These are phyloP conservation scores for Podaxis sp. DNA, from an alignment of 768 basidiomycete genomes.

Conservation along the genomic window DNA sequence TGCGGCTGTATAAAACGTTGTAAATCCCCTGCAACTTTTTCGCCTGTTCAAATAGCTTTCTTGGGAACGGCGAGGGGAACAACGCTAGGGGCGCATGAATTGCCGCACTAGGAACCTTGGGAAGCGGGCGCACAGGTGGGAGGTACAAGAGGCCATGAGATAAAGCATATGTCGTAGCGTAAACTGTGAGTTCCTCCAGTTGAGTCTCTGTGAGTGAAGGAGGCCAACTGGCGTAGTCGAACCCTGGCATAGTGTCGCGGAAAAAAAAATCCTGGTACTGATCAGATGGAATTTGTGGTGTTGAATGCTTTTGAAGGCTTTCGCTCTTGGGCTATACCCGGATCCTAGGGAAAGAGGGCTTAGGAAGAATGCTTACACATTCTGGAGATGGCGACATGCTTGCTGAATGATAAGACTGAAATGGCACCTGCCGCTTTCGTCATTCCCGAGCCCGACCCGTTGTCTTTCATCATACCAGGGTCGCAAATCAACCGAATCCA, in stretches of 20 bases:
- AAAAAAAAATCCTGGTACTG: not conserved
- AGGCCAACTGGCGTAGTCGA: slow-evolving; percentile 69
- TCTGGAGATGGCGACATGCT: slow-evolving; percentile 14
- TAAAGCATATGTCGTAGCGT: slow-evolving; percentile 82
- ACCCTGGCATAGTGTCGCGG: slow-evolving; percentile 22
- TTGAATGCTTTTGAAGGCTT: not conserved
- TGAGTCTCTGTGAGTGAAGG: slow-evolving; percentile 62
- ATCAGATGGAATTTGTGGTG: not conserved
- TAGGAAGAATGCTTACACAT: slow-evolving; percentile 11
- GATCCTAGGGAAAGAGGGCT: not conserved
- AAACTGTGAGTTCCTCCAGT: slow-evolving; percentile 54
- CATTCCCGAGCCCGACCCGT: not conserved
- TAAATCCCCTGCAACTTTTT: slow-evolving; percentile 70
- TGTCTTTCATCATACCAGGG: not conserved
- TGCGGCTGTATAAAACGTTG: slow-evolving; percentile 81
- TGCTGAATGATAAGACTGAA: slow-evolving; percentile 13
- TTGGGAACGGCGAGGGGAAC: slow-evolving; percentile 85
- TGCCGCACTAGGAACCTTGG: slow-evolving; percentile 59
- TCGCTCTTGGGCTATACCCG: not conserved
- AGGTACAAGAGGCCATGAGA: slow-evolving; percentile 85
- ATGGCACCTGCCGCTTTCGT: slow-evolving; percentile 4
- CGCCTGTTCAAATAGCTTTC: slow-evolving; percentile 65
- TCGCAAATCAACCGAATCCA: not conserved
- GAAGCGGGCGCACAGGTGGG: slow-evolving; percentile 50
- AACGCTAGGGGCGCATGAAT: slow-evolving; percentile 91